Evolutionary conservation across 352 stramenopile genomes (phyloP), one percentile per base, ranked within the genome.

Genomic region (Albugo candida): DNA sequence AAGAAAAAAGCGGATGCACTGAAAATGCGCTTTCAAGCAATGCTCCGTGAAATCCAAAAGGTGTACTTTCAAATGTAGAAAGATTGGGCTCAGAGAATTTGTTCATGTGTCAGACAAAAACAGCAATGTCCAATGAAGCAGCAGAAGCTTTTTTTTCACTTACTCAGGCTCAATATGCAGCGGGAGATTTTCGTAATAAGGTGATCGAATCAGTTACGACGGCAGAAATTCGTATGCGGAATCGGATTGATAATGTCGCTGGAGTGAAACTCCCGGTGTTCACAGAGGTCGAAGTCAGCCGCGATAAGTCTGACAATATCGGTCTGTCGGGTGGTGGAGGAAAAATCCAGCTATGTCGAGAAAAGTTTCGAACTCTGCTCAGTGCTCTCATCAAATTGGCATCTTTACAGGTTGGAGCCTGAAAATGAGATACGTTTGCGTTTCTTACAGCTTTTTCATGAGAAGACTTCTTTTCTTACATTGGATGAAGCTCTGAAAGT

Each of bases 1-100:
- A 92, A 92, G 68, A 99, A 99, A 75, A 99, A 99, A 68, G 93
- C 95, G 1, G 95, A 99, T 59, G 95, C 95, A 11, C 76, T 99
- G 18, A 99, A 98, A 77, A 94, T 95, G 54, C 69, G 87, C n/a
- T 94, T 92, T 59, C 75, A 89, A 53, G 64, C 70, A 45, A 85
- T 92, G 66, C 58, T 93, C 37, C 72, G 72, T 34, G 76, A 89
- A 54, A 93, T 89, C 54, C 70, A 89, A 45, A 83, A 89, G 71
- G 70, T 83, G 13, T 20, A 36, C 20, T 18, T 40, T 16, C 38
- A 56, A 51, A 34, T 66, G 1, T 36, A 49, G 2, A 48, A 50
- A 47, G 45, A 17, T 60, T 67, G 53, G 51, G 45, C 18, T 46
- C 52, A 6, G 6, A 47, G 13, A 21, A 48, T 35, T 48, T 24